Evolutionary conservation across 2,329 filamentous ascomycete genomes (phyloP), one percentile per base, ranked within the genome.

Genomic region (Phialophora expanda): DNA sequence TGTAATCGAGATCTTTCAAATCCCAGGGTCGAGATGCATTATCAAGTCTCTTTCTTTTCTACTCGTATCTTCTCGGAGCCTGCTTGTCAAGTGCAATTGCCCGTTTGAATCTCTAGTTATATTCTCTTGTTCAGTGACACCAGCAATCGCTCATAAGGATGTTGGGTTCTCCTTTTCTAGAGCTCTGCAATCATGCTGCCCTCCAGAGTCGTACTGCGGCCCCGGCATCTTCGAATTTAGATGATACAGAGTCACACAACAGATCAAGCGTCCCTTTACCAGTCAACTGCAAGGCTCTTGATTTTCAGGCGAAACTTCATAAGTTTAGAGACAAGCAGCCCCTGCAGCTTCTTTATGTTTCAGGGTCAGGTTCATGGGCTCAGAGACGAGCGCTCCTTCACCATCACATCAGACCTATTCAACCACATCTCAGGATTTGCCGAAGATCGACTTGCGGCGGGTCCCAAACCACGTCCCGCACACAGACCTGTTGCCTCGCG

Each of bases 381-480:
- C 3, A 12, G 1, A 30, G 30, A 8, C 30, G 30, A 9, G 1
- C 8, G 30, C 30, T 9, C 30, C 30, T 8, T 9, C 30, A 2
- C 30, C 32, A 9, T 9, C 9, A 34, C 32, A 12, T 34, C 9
- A 9, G 4, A 12, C 32, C 32, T 12, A 12, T 12, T 60, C 55
- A 57, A 17, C n/a, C 17, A 38, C 51, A 46, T 58, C 65, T 62
- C 56, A 78, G 60, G 20, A 78, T 66, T 61, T 72, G 70, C 32
- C 76, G 70, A 56, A 72, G 71, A 30, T 67, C 53, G n/a, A 67
- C 67, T 41, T 66, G 67, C 1, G 77, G 77, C 20, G 75, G 75
- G 70, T 78, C 74, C 77, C 77, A 79, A 9, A 79, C 76, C 26
- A 78, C 72, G 61, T 78, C 77, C 6, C 74, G 74, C n/a, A 77